phyloP scores from a whole-genome alignment of 163 green algal species.

The Chloromonas sp. region DNA sequence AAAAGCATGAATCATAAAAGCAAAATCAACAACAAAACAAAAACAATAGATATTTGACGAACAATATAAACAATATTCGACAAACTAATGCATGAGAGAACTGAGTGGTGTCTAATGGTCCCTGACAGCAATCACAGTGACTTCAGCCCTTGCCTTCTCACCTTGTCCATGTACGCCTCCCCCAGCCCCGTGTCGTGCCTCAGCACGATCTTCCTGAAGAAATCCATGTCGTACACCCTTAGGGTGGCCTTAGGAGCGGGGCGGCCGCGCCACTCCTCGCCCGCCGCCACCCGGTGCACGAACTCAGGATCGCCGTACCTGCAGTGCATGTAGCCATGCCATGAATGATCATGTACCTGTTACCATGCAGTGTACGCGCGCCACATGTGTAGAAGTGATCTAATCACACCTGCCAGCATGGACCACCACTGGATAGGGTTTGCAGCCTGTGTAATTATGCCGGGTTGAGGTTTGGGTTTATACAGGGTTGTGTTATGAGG shows the following conservation, averaged over 20 bases:
- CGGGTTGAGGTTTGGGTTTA: too few relatives aligned
- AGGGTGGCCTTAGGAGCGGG: slow-evolving; percentile 51
- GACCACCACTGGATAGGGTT: not conserved
- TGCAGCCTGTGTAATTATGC: too few relatives aligned
- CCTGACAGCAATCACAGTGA: too few relatives aligned
- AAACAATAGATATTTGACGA: not conserved
- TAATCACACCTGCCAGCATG: not conserved
- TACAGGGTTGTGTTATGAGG: too few relatives aligned
- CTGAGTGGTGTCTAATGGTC: too few relatives aligned
- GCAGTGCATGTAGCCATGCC: not conserved
- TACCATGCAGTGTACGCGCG: not conserved
- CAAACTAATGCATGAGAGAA: not conserved
- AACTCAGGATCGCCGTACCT: not conserved
- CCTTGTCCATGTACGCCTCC: slow-evolving; percentile 87
- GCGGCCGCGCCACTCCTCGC: slow-evolving; percentile 59
- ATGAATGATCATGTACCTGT: not conserved
- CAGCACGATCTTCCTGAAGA: slow-evolving; percentile 75
- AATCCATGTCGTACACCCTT: slow-evolving; percentile 58
- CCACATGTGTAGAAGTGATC: slow-evolving; percentile 1
- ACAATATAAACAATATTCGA: not conserved
- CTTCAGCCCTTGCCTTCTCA: not conserved
- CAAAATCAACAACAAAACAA: not conserved
- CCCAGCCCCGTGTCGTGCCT: slow-evolving; percentile 83
- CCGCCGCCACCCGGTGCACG: slow-evolving; percentile 11
- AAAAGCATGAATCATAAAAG: too few relatives aligned